Evolutionary conservation across 371 early-diverging fungal species (phyloP), one percentile per base, ranked within the genome.

Genomic region (Mortierella sp.): DNA sequence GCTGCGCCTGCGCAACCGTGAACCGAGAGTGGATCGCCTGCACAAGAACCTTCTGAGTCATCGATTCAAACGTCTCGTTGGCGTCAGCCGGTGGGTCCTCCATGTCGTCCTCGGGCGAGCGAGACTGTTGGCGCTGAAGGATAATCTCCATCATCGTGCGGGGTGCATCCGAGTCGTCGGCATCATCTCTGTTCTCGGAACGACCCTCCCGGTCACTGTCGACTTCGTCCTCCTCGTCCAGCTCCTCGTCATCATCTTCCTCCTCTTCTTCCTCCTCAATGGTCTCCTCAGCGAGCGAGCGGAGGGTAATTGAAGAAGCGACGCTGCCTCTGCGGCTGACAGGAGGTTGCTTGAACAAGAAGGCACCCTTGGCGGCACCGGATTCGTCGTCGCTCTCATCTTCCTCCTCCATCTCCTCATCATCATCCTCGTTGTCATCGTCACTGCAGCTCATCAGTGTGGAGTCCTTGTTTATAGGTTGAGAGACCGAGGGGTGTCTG

Each of bases 1-100:
- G 68, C 47, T 88, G 84, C 16, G 88, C 86, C 63, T 89, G 87
- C 11, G 90, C 89, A 71, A 87, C 86, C 5, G 90, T 88, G 45
- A 90, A 72, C 69, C 86, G 85, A 22, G 90, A 88, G 16, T 83
- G 61, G 29, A 89, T 77, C 2, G 91, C 90, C 48, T 90, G 90
- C 14, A 76, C 84, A 19, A 91, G 74, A 50, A 86, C 86, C n/a
- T 88, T 88, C 4, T 77, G 68, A 0, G 88, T 89, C 66, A 88
- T 75, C 22, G 78, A 63, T 64, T 87, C 88, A 75, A 90, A 91
- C 11, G 76, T 68, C 29, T 79, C 85, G 50, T 75, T 66, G 16
- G 76, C 80, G 24, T 79, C 80, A n/a, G 80, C 80, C 4, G 76
- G 76, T 34, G 52, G 69, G 24, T 69, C 61, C 65, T 76, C 66